Evolutionary conservation across 208 protist genomes (phyloP).

Genomic region (Leishmania tarentolae): DNA sequence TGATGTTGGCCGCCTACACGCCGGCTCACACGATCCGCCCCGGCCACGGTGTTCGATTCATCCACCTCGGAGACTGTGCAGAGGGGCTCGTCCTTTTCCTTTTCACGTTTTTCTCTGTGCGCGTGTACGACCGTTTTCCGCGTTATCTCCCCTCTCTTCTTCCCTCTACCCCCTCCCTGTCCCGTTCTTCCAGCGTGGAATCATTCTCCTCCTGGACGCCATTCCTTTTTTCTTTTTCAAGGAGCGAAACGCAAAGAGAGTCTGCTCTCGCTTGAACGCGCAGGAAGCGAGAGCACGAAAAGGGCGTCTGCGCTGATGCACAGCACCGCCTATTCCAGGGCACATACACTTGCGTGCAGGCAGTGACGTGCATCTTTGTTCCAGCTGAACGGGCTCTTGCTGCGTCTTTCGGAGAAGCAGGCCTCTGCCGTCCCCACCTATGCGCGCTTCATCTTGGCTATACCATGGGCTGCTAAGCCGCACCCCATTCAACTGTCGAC

Average conservation of each 20-base stretch:
- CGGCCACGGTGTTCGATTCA: neutral
- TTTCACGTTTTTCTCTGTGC: neutral
- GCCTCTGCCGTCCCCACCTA: neutral
- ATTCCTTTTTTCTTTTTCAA: neutral
- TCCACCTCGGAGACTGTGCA: neutral
- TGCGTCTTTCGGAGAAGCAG: no score
- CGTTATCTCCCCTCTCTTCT: no score
- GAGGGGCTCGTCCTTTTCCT: neutral
- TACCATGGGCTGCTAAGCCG: neutral
- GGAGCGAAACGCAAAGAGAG: no score
- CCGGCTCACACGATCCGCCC: neutral
- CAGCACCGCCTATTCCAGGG: neutral
- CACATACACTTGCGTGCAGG: neutral
- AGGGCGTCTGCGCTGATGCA: neutral
- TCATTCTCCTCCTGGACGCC: neutral
- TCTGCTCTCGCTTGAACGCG: no score
- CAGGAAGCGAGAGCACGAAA: neutral
- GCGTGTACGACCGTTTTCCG: no score
- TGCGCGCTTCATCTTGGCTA: constrained; percentile 12
- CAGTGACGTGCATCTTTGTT: neutral
- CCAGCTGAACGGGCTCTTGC: neutral
- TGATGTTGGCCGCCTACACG: neutral
- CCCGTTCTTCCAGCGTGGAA: neutral
- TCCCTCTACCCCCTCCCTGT: neutral
- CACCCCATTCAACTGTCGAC: constrained; percentile 19